phyloP scores from a whole-genome alignment of 148 eudicot species.

The Agrostemma githago region DNA sequence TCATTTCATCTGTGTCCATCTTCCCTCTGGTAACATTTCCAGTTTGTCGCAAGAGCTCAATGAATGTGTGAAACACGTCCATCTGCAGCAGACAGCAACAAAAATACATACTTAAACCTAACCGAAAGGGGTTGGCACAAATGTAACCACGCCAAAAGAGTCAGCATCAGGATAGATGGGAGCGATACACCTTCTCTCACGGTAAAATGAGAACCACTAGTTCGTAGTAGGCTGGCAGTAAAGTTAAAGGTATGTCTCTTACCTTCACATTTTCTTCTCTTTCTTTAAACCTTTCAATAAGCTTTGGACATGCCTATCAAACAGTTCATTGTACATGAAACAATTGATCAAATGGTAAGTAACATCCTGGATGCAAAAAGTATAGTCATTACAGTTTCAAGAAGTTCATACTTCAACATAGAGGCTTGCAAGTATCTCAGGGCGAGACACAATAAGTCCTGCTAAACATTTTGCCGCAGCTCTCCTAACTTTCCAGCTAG shows the following conservation, averaged over 20 bases:
- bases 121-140: background rate
- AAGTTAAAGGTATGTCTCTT: constrained; percentile 5
- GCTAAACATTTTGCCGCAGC: constrained; percentile 97
- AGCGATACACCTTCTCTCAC: background rate
- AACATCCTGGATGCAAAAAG: background rate
- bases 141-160: background rate
- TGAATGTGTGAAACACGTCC: constrained; percentile 95
- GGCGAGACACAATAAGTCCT: constrained; percentile 89
- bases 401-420: constrained; percentile 61
- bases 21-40: constrained; percentile 92
- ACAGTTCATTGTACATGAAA: constrained; percentile 1
- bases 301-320: constrained; percentile 86
- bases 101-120: constrained; percentile 1
- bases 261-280: constrained; percentile 98
- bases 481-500: constrained; percentile 98
- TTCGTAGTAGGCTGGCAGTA: background rate
- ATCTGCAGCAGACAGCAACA: constrained; percentile 47
- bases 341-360: background rate
- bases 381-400: background rate
- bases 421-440: constrained; percentile 84
- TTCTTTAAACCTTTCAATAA: constrained; percentile 92
- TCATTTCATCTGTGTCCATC: constrained; percentile 63
- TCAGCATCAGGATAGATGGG: background rate
- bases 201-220: too few species aligned
- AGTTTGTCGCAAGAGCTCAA: constrained; percentile 91